Evolutionary conservation across 2,329 filamentous ascomycete species (phyloP), one percentile per base, ranked within the genome.

Genomic region (Colletotrichum spinosum): DNA sequence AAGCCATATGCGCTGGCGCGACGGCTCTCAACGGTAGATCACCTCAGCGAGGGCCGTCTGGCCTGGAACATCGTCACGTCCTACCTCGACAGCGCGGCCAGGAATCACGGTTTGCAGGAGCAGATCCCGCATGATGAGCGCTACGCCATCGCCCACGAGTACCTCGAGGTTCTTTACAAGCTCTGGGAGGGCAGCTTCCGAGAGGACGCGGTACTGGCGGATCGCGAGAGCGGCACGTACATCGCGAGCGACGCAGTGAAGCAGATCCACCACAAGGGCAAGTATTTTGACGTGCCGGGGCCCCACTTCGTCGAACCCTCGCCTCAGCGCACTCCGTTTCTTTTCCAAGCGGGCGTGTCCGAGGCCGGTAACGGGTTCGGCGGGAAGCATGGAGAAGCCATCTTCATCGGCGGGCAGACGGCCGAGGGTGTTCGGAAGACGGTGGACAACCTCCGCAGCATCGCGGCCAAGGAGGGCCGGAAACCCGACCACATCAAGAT

Each of bases 1-100:
- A 84, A 88, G 71, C 89, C 90, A 0, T 92, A 90, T 70, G 86
- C 90, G 68, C 78, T 92, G 12, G 89, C 90, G 0, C 77, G 89
- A 15, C 78, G 88, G n/a, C 76, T 92, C 10, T 88, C 85, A 4
- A 92, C 89, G 0, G 80, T 91, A 0, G 90, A 92, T 70, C 90
- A 92, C 72, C 76, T 92, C 9, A 87, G 87, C 1, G 85, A 86
- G 52, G 88, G 89, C n/a, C 80, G 88, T 52, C 74, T 78, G 2
- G 77, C 72, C 9, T 78, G 76, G 76, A 78, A 78, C 76, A 86
- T 92, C 54, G 90, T 92, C 1, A 92, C 90, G 0, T 86, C 87
- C 33, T 92, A 91, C 69, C 81, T 91, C 1, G 87, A 91, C 70
- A 88, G 85, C 2, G 89, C 90, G 0, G 89, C 89, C 0, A 79